Evolutionary conservation across 202 grass and related monocot genomes (phyloP).

Genomic region (Thinopyrum obtusiflorum): DNA sequence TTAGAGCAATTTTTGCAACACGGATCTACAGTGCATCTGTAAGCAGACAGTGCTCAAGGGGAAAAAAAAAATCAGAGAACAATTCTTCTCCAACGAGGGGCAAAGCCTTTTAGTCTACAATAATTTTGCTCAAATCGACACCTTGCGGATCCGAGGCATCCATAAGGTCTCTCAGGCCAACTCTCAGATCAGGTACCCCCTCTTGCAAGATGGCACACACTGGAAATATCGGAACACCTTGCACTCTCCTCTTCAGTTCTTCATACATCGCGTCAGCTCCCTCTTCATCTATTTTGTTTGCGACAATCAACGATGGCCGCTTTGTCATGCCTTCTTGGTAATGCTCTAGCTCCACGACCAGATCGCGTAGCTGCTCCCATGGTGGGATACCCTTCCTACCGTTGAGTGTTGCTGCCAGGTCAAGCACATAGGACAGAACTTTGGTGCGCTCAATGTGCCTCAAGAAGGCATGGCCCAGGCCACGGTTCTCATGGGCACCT

Average conservation of each 20-base stretch:
- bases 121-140: constrained; percentile 56
- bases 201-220: too few species aligned
- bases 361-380: constrained; percentile 76
- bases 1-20: neutral
- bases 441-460: constrained; percentile 93
- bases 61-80: neutral
- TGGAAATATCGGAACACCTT: too few species aligned
- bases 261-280: constrained; percentile 47
- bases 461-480: constrained; percentile 90
- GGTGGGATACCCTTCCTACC: constrained; percentile 70
- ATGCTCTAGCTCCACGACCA: constrained; percentile 68
- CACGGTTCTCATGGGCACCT: constrained; percentile 82
- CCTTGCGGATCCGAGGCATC: constrained; percentile 49
- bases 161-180: constrained; percentile 69
- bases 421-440: constrained; percentile 79
- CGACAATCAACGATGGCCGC: constrained; percentile 69
- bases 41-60: neutral
- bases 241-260: too few species aligned
- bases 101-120: constrained; percentile 33
- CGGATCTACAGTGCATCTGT: neutral
- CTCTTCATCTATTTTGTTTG: constrained; percentile 89
- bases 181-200: constrained; percentile 57
- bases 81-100: neutral
- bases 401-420: constrained; percentile 59
- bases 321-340: constrained; percentile 80